phyloP scores from a whole-genome alignment of 495 filamentous ascomycete genomes.

The Friedmanniomyces endolithicus region DNA sequence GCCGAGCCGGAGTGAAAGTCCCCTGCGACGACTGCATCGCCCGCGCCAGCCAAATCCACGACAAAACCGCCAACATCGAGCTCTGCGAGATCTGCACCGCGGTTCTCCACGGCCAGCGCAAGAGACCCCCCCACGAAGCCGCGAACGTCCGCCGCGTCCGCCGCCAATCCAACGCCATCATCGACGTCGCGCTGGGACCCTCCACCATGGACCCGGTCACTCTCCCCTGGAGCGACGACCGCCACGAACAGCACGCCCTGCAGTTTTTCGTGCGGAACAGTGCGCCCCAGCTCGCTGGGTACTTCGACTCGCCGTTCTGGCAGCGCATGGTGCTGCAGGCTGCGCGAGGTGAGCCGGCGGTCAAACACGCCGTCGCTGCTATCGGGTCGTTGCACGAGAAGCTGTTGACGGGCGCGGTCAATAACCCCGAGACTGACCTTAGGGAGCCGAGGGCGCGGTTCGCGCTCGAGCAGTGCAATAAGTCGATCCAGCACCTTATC shows the following conservation, averaged over 20 bases:
- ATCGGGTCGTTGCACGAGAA: conserved; percentile 19
- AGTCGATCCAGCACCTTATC: conserved; percentile 11
- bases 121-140: not conserved
- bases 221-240: conserved; percentile 10
- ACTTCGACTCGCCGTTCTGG: conserved; percentile 18
- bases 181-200: conserved; percentile 2
- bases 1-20: conserved; percentile 1
- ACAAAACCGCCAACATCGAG: not conserved
- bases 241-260: conserved; percentile 14
- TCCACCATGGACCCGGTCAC: not conserved
- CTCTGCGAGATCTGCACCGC: conserved; percentile 9
- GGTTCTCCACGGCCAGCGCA: not conserved
- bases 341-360: conserved; percentile 8
- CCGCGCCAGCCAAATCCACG: conserved; percentile 3
- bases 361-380: conserved; percentile 16
- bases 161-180: conserved; percentile 4
- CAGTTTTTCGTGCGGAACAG: conserved; percentile 15
- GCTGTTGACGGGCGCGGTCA: conserved; percentile 8
- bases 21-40: conserved; percentile 17
- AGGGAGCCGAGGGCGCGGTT: not conserved
- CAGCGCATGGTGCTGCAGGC: conserved; percentile 16
- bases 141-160: not conserved
- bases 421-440: not conserved
- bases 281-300: conserved; percentile 19
- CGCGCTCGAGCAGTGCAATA: conserved; percentile 18